Base-by-base conservation (phyloP, 495 filamentous ascomycete species). In the Daldinia caldariorum region DNA sequence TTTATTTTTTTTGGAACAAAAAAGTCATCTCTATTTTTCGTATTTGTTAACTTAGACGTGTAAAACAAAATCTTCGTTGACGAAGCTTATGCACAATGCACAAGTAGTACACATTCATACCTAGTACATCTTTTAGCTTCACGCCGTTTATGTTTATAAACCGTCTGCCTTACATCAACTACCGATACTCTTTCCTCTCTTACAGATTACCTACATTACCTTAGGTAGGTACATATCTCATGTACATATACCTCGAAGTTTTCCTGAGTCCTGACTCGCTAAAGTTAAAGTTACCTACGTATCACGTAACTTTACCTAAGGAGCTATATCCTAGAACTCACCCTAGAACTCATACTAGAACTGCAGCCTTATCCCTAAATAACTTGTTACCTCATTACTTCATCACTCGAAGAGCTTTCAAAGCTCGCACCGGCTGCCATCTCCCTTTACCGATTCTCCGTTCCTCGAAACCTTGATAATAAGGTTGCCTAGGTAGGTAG, bases 211-310 rank as follows among this genome's bases (percentile, higher is more conserved):
- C 1, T 26, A 26, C 26, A 26, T 26, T n/a, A n/a, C n/a, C n/a
- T n/a, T n/a, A n/a, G n/a, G n/a, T n/a, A n/a, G n/a, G n/a, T 26
- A 26, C 26, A 26, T 26, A 26, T 26, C 26, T 3, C 3, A 26
- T 26, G 26, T 26, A 26, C 26, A 26, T 26, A 35, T 20, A 0
- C 22, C 38, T 8, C 16, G 9, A n/a, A n/a, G n/a, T n/a, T n/a
- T n/a, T 38, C n/a, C 31, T 34, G n/a, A n/a, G 13, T 56, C 50
- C 55, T 58, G 58, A 62, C 66, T 68, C 66, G 66, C 35, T 22
- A 37, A 59, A n/a, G 35, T 22, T 58, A 1, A 26, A 26, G 26
- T 26, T 26, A 26, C 26, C 26, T 26, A 26, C 26, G n/a, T n/a
- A n/a, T n/a, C n/a, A n/a, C n/a, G n/a, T n/a, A n/a, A n/a, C n/a